These are phyloP conservation scores for Lippia alba DNA, from an alignment of 305 asterid species.

Conservation along the genomic window DNA sequence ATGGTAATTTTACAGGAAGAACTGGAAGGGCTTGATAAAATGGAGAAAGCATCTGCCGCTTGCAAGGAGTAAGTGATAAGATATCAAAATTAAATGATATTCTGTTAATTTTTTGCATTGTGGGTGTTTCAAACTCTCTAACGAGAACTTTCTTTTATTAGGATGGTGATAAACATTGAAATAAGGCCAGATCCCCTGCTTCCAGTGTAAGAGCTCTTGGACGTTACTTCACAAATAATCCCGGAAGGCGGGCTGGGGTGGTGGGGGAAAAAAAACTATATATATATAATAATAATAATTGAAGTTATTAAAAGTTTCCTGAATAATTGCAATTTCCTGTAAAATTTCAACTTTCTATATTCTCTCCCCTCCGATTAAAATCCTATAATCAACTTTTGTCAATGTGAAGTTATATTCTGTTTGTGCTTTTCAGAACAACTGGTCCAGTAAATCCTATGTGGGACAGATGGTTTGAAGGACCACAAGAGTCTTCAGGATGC, in stretches of 20 bases:
- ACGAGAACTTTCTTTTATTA: slow-evolving; percentile 27
- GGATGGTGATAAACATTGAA: slow-evolving; percentile 58
- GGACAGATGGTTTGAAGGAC: slow-evolving; percentile 88
- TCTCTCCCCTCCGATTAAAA: too few species aligned
- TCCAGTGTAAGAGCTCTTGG: slow-evolving; percentile 57
- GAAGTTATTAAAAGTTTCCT: too few species aligned
- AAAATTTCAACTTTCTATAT: too few species aligned
- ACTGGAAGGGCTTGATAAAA: slow-evolving; percentile 79
- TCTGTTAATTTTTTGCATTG: slow-evolving; percentile 2
- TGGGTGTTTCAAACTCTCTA: slow-evolving; percentile 6
- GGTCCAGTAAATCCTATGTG: slow-evolving; percentile 69
- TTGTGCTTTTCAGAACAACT: slow-evolving; percentile 49
- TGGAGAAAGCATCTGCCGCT: slow-evolving; percentile 83
- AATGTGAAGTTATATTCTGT: neutral
- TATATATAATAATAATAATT: too few species aligned
- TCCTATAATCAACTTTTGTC: too few species aligned
- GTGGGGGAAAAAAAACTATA: too few species aligned
- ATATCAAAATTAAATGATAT: neutral
- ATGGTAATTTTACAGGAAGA: slow-evolving; percentile 68
- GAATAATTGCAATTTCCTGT: neutral
- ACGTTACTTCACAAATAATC: neutral
- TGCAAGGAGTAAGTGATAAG: slow-evolving; percentile 83
- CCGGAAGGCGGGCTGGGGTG: too few species aligned
- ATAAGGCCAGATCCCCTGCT: slow-evolving; percentile 69
- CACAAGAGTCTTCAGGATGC: slow-evolving; percentile 65